Evolutionary conservation across 306 rosid genomes (phyloP).

Genomic region (Rubus parviflorus): DNA sequence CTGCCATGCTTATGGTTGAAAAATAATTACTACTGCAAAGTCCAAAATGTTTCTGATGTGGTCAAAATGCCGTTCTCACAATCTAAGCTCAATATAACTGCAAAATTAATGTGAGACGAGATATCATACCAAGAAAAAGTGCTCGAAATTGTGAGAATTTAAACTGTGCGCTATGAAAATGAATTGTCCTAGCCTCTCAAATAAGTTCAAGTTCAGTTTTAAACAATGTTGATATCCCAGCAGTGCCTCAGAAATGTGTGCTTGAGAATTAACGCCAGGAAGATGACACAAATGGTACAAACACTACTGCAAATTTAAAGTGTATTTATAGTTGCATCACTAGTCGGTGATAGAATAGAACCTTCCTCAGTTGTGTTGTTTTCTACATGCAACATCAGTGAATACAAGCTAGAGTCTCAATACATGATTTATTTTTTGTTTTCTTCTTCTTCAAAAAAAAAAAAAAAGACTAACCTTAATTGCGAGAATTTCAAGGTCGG

Average conservation of each 20-base stretch:
- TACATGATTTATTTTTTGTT: neutral
- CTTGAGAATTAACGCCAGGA: slow-evolving; percentile 4
- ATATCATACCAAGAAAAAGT: neutral
- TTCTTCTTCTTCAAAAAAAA: neutral
- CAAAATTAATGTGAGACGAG: neutral
- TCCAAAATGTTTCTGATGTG: neutral
- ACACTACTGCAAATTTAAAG: neutral
- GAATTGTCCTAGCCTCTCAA: neutral
- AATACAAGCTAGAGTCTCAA: neutral
- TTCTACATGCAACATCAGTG: neutral
- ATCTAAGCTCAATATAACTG: neutral
- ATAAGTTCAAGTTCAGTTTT: neutral
- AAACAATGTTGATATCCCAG: neutral
- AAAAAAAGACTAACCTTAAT: neutral
- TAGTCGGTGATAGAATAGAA: neutral
- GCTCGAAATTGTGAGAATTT: neutral
- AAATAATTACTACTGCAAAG: neutral
- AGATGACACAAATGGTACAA: neutral
- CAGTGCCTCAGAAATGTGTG: neutral
- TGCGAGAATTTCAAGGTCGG: neutral
- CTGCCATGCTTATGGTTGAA: slow-evolving; percentile 37
- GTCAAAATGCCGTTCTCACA: neutral
- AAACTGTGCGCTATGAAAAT: neutral
- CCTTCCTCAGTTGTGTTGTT: slow-evolving; percentile 32
- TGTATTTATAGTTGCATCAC: slow-evolving; percentile 1